Evolutionary conservation across 805 yeast species (phyloP).

Genomic region (Nakazawaea laoshanensis): DNA sequence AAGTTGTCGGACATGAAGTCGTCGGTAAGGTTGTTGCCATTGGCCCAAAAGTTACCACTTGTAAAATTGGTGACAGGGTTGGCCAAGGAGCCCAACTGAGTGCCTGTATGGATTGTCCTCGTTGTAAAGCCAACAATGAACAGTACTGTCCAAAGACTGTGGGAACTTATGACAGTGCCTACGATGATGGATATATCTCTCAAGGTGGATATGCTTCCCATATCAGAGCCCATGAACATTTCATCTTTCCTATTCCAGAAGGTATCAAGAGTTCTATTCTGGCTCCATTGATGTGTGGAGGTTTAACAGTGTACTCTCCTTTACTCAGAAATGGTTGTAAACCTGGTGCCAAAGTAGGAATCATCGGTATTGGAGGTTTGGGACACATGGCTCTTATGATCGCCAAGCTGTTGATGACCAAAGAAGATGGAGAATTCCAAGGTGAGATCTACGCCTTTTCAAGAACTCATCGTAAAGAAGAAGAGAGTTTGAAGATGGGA

Average conservation of each 20-base stretch:
- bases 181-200: conserved; percentile 26
- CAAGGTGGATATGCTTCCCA: conserved; percentile 41
- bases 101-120: conserved; percentile 27
- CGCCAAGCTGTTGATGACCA: conserved; percentile 37
- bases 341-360: conserved; percentile 28
- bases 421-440: conserved; percentile 11
- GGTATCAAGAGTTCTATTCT: conserved; percentile 30
- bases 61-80: conserved; percentile 35
- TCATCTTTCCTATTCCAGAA: conserved; percentile 38
- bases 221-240: conserved; percentile 35
- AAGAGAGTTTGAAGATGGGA: conserved; percentile 30
- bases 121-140: conserved; percentile 31
- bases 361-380: conserved; percentile 38
- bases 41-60: conserved; percentile 24
- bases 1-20: conserved; percentile 44
- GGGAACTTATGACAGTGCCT: conserved; percentile 31
- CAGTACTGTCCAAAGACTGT: conserved; percentile 34
- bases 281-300: conserved; percentile 45
- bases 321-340: conserved; percentile 30
- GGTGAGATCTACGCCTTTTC: conserved; percentile 29
- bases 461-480: conserved; percentile 29
- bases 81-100: conserved; percentile 37
- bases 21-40: conserved; percentile 31
- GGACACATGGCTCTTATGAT: conserved; percentile 39
- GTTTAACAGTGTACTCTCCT: conserved; percentile 42